Base-by-base conservation (phyloP, 2,329 filamentous ascomycete genomes). In the Hypoxylon sp. region DNA sequence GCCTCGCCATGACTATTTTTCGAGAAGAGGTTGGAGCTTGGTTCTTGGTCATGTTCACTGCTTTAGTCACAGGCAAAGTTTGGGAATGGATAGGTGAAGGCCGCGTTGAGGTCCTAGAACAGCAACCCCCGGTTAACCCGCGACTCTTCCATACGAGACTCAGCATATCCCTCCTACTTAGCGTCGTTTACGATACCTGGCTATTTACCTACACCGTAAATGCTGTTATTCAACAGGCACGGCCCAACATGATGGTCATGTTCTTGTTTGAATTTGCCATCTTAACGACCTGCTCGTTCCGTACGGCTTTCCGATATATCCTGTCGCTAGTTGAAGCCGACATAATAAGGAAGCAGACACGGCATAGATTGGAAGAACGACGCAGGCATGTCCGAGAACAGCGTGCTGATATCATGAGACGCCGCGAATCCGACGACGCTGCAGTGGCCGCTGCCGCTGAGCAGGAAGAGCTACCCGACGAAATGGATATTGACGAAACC, bases 171-270 rank as follows among this genome's bases (percentile, higher is more conserved):
- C 85, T 99, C 50, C 76, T 91, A 1, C 80, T 97, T 58, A 95
- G 94, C 70, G 86, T 97, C 64, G 73, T 89, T 14, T 98, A 97
- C 81, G 92, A 97, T 76, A 78, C 90, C 23, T 91, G 87, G 77
- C 89, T 99, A 81, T 89, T 98, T 71, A 86, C 86, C 52, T 98
- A 97, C 79, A 91, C 92, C 64, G 85, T 97, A 67, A 88, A 90
- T 28, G 93, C 91, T 0, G 94, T 98, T 32, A 89, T 98, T 53
- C 90, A 92, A 63, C 90, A 97, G 77, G 93, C 95, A 1, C 87
- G 92, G n/a, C 94, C 95, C 0, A 96, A 97, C 65, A 98, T 99
- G 92, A 99, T 98, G 94, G 94, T 99, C 69, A 98, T 99, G 94
- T 99, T 99, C 76, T 89, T 97, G 5, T 99, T 99, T 74, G 96